Evolutionary conservation across 2,329 filamentous ascomycete genomes (phyloP).

Genomic region (Fusarium sp.): DNA sequence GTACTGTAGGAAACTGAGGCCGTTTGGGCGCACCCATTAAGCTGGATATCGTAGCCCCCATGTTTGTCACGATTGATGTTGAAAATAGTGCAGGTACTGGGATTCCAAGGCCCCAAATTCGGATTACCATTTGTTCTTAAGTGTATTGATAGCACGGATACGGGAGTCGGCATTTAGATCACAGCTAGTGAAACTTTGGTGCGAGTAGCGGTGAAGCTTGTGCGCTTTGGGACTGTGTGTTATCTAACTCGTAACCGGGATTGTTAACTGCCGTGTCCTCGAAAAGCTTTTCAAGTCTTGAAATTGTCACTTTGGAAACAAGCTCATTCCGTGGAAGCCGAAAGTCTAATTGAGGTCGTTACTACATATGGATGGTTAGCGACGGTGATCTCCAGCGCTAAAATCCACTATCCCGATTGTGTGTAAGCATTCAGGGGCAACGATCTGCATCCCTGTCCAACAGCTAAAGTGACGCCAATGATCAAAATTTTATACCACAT

Average conservation of each 20-base stretch:
- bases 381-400: neutral
- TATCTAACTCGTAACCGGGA: too few relatives aligned
- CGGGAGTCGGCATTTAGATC: neutral
- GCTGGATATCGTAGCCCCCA: neutral
- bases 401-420: neutral
- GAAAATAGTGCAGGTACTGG: neutral
- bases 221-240: neutral
- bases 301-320: neutral
- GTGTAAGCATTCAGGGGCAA: neutral
- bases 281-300: fast-evolving
- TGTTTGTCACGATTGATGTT: neutral
- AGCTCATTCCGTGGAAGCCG: neutral
- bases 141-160: neutral
- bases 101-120: too few relatives aligned
- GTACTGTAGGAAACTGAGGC: neutral
- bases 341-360: neutral
- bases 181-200: neutral
- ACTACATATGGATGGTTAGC: too few relatives aligned
- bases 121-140: too few relatives aligned
- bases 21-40: neutral
- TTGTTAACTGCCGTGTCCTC: neutral
- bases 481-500: neutral
- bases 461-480: neutral
- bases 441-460: neutral
- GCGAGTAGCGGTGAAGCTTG: neutral